Evolutionary conservation across 2,329 filamentous ascomycete species (phyloP).

Genomic region (Aspergillus uvarum): DNA sequence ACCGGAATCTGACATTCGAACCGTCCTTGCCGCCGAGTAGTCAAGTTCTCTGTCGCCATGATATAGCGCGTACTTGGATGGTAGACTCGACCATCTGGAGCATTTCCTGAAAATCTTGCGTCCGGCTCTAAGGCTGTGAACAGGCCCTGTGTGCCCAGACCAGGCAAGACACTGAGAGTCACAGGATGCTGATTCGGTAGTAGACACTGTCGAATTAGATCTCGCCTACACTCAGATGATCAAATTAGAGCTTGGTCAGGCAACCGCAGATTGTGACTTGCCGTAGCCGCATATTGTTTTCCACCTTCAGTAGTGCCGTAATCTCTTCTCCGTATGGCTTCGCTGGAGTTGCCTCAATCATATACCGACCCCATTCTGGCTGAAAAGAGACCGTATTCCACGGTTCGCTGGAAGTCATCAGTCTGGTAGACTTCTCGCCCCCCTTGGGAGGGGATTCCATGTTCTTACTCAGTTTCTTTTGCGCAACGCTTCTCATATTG

Average conservation of each 20-base stretch:
- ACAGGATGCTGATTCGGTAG: conserved; percentile 3
- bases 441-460: neutral
- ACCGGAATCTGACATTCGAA: neutral
- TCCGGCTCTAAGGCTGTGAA: neutral
- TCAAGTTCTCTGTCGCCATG: neutral
- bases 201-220: conserved; percentile 11
- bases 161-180: conserved; percentile 1
- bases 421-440: neutral
- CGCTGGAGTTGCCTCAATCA: conserved; percentile 18
- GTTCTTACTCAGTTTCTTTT: neutral
- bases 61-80: conserved; percentile 1
- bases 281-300: conserved; percentile 20
- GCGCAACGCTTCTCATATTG: conserved; percentile 2
- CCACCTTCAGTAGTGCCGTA: conserved; percentile 14
- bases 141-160: neutral
- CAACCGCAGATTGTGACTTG: neutral
- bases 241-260: neutral
- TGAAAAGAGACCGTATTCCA: conserved; percentile 10
- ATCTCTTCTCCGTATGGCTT: conserved; percentile 16
- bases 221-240: neutral
- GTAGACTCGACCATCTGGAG: neutral
- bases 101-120: neutral
- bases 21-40: conserved; percentile 2
- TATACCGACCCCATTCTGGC: conserved; percentile 16
- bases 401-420: neutral